These are phyloP conservation scores for Chaetomium fimeti DNA, from an alignment of 495 filamentous ascomycete species.

Conservation along the genomic window DNA sequence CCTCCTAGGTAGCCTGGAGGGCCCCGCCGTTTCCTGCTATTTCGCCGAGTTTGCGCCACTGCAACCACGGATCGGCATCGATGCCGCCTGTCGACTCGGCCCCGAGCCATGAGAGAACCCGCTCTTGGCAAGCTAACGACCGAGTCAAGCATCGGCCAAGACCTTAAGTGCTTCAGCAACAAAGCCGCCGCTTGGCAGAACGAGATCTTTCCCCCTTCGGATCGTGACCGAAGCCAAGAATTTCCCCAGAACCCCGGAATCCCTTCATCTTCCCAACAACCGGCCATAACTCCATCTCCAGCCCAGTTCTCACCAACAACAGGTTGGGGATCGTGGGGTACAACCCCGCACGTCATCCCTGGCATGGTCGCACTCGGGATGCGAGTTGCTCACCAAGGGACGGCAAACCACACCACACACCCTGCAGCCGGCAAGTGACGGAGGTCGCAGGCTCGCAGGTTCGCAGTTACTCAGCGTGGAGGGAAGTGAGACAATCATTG, in stretches of 20 bases:
- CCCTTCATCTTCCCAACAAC: slow-evolving; percentile 12
- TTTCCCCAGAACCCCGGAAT: slow-evolving; percentile 1
- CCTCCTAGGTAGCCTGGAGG: too few relatives aligned
- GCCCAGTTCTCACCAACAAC: neutral
- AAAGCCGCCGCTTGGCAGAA: slow-evolving; percentile 16
- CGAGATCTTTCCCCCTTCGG: slow-evolving; percentile 2
- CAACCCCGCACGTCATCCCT: slow-evolving; percentile 4
- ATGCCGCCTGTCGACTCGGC: neutral
- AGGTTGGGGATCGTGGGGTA: neutral
- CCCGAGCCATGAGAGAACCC: too few relatives aligned
- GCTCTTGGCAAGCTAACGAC: too few relatives aligned
- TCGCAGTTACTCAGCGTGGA: neutral
- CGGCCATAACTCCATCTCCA: slow-evolving; percentile 1
- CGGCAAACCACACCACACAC: neutral
- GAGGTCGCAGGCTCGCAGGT: neutral
- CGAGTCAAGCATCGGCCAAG: slow-evolving; percentile 28
- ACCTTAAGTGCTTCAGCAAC: slow-evolving; percentile 32
- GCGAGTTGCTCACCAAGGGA: slow-evolving; percentile 2
- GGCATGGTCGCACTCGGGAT: neutral
- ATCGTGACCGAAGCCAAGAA: slow-evolving; percentile 19
- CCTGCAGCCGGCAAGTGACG: neutral
- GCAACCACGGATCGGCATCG: neutral
- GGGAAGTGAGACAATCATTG: slow-evolving; percentile 7
- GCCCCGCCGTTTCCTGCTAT: neutral
- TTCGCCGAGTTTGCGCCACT: neutral